Evolutionary conservation across 805 yeast species (phyloP).

Genomic region (Wickerhamomyces alni): DNA sequence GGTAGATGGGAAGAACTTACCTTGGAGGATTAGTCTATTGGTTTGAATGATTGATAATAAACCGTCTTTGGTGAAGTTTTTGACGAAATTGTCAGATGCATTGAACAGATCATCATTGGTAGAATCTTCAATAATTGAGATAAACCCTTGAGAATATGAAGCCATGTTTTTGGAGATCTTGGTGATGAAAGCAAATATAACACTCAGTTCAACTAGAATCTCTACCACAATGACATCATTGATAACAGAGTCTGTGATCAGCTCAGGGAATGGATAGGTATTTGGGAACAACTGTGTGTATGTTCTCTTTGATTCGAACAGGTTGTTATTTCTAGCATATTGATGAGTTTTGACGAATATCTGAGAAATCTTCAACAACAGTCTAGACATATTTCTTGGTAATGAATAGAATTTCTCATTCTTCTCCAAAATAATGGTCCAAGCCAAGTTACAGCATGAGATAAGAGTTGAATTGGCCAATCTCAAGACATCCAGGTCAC

Average conservation of each 20-base stretch:
- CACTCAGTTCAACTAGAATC: slow-evolving; percentile 60
- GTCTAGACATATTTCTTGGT: slow-evolving; percentile 43
- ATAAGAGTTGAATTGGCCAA: slow-evolving; percentile 56
- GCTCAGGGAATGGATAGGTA: slow-evolving; percentile 54
- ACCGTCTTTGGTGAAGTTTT: slow-evolving; percentile 36
- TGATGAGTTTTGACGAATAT: slow-evolving; percentile 48
- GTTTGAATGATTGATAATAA: slow-evolving; percentile 38
- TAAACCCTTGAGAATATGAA: slow-evolving; percentile 38
- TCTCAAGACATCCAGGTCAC: slow-evolving; percentile 55
- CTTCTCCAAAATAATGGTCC: slow-evolving; percentile 29
- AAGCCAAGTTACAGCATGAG: slow-evolving; percentile 37
- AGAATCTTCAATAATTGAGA: slow-evolving; percentile 31
- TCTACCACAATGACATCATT: slow-evolving; percentile 67
- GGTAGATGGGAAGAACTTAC: slow-evolving; percentile 56
- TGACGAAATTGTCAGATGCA: slow-evolving; percentile 34
- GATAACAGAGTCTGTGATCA: slow-evolving; percentile 69
- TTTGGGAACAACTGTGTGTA: slow-evolving; percentile 68
- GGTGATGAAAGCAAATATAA: slow-evolving; percentile 51
- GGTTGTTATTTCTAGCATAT: slow-evolving; percentile 32
- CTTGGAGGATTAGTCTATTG: slow-evolving; percentile 44
- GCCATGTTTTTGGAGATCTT: slow-evolving; percentile 39
- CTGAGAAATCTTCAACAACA: slow-evolving; percentile 48
- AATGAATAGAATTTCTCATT: slow-evolving; percentile 29
- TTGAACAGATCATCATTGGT: slow-evolving; percentile 34
- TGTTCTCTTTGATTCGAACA: slow-evolving; percentile 52